A percentile compares a stretch with the other conserved stretches of the same genome.
Conservation (phyloP, 73 alveolate genomes). For the Effrenium voratum region DNA sequence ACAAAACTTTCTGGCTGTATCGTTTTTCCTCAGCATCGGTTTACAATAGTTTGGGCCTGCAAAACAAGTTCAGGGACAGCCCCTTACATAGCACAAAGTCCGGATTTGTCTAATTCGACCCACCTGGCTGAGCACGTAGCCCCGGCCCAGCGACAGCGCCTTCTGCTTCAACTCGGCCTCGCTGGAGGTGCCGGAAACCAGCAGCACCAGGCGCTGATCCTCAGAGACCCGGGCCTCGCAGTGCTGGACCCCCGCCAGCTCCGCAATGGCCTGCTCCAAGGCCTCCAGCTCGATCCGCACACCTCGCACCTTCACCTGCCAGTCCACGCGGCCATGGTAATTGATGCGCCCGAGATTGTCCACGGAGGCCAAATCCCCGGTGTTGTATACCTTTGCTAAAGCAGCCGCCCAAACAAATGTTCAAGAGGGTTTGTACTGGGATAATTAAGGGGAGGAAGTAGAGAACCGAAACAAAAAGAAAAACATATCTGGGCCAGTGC, state of each 20-base stretch:
- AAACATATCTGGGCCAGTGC: too few relatives aligned
- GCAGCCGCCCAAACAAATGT: too few relatives aligned
- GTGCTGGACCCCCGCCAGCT: constrained; percentile 47
- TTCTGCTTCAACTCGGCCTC: background rate
- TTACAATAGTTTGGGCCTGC: too few relatives aligned
- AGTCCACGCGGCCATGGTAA: constrained; percentile 62
- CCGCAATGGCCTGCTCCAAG: constrained; percentile 66
- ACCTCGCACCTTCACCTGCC: constrained; percentile 80
- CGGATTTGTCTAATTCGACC: too few relatives aligned
- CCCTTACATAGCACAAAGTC: too few relatives aligned
- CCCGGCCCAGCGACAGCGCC: background rate
- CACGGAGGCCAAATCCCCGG: constrained; percentile 52
- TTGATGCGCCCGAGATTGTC: constrained; percentile 32
- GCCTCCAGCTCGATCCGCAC: constrained; percentile 73
- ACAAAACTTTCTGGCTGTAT: too few relatives aligned
- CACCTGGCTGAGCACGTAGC: constrained; percentile 10
- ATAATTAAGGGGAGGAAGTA: too few relatives aligned
- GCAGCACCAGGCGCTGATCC: constrained; percentile 1
- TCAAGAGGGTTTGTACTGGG: too few relatives aligned
- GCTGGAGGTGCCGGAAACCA: background rate
- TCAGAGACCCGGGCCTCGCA: constrained; percentile 77
- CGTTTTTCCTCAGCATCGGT: too few relatives aligned
- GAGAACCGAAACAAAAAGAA: too few relatives aligned
- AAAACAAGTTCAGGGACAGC: too few relatives aligned
- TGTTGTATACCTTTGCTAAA: constrained; percentile 61